Evolutionary conservation across 306 rosid genomes (phyloP), one percentile per base, ranked within the genome.

Genomic region (Prosopis cineraria): DNA sequence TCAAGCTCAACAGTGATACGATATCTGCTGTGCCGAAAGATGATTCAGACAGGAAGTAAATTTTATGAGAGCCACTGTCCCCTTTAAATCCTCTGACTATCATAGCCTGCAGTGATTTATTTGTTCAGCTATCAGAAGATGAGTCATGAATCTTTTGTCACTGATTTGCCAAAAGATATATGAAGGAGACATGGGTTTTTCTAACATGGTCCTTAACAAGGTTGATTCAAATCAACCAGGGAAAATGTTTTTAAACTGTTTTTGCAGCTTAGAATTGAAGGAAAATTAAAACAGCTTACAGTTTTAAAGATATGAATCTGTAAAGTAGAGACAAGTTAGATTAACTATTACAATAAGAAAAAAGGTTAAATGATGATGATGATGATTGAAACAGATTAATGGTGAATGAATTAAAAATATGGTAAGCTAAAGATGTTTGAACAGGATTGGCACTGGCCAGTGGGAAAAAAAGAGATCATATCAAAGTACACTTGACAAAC

Each of bases 21-120:
- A 88, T 7, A 79, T 94, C 93, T 62, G 81, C 82, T 75, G 75
- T 66, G 17, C 97, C 90, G 58, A 93, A 79, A 63, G 97, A 87
- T 56, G 95, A 78, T 79, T 88, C 91, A 8, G 97, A 89, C 79
- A 92, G 82, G 81, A 89, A 87, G 86, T 90, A 90, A 56, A 94
- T 87, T 79, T 88, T 94, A 70, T 94, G 97, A 68, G 72, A 40
- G 43, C 79, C 81, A 73, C 91, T 67, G 73, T 94, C 89, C 70
- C 98, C 98, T 87, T 91, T 90, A 72, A 94, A 94, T 39, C 98
- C 98, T 87, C 98, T 88, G 59, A 85, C 97, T 62, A 94, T 90
- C 98, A 94, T 94, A 55, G 98, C 98, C 98, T 94, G 90, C 80
- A 80, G 31, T 8, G 31, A 36, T 75, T 63, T 74, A 76, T 39